Base-by-base conservation (phyloP, 495 filamentous ascomycete species). In the Bryoglossum gracile region DNA sequence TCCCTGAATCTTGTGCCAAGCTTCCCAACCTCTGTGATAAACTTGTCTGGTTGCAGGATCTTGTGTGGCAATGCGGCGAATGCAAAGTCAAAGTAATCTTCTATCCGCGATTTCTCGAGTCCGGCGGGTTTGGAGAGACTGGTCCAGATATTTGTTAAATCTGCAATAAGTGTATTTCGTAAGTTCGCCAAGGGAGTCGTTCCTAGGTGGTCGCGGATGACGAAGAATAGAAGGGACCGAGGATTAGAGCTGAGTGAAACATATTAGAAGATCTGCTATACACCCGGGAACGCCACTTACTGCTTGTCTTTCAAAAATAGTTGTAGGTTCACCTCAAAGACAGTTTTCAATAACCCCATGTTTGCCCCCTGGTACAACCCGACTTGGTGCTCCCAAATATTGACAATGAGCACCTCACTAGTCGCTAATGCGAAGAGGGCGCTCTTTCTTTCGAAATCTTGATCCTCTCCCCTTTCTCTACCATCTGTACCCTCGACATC, bases 321-420 rank as follows among this genome's bases (percentile, higher is more conserved):
- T 66, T 96, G 92, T 59, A 98, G 62, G 63, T 98, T 97, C 60
- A 98, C 92, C 69, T 98, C 92, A 60, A 98, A 98, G 4, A 98
- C 92, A 9, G 94, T 97, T 72, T 98, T 98, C 50, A 98, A 66
- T 52, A 98, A 64, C 2, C 92, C 92, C 92, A 98, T 98, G 65
- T 98, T 98, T 50, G 92, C 92, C 43, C 92, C 92, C 68, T 98
- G 92, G 61, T 98, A 98, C 60, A 98, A 66, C 17, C 92, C 92
- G 41, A 98, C 92, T 66, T 98, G 92, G 66, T 95, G 90, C 68
- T 98, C 92, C 92, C 92, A 98, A 52, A 98, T 90, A 59, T 98
- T 98, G 62, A 98, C 86, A 62, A 98, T 94, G 50, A 98, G 74
- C 42, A 98, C 92, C 71, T 98, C 92, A 68, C 91, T 96, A 21